Evolutionary conservation across 768 basidiomycete genomes (phyloP).

Genomic region (Lentinula guzmanii): DNA sequence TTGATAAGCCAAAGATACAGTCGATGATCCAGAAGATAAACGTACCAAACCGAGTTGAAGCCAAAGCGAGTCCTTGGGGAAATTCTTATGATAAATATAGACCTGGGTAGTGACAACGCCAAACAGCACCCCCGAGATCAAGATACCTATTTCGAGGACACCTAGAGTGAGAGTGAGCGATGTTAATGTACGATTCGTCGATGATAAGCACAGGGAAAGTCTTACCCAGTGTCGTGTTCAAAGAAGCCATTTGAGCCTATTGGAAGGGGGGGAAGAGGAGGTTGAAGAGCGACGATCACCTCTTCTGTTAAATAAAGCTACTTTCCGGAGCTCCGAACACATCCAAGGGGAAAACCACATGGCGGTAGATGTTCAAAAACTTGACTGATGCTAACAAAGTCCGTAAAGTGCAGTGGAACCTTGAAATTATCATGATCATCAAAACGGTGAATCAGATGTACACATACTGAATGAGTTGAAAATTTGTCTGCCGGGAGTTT

Average conservation of each 20-base stretch:
- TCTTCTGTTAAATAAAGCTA: neutral
- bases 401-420: no score
- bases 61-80: constrained; percentile 4
- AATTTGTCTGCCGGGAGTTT: neutral
- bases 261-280: neutral
- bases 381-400: constrained; percentile 1
- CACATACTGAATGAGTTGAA: neutral
- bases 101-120: constrained; percentile 3
- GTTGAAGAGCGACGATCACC: neutral
- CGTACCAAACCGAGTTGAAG: constrained; percentile 1
- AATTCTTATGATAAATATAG: constrained; percentile 4
- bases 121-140: constrained; percentile 4
- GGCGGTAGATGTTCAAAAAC: neutral
- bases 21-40: neutral
- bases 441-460: neutral
- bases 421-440: neutral
- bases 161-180: neutral
- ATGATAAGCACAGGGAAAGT: neutral
- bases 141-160: constrained; percentile 1
- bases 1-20: neutral
- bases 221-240: neutral
- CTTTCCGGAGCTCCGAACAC: neutral
- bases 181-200: neutral
- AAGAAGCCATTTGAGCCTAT: neutral
- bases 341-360: neutral